A percentile compares a stretch with the other conserved stretches of the same genome.
These are phyloP conservation scores for Beverwykella pulmonaria DNA, from an alignment of 495 filamentous ascomycete genomes.

Conservation along the genomic window DNA sequence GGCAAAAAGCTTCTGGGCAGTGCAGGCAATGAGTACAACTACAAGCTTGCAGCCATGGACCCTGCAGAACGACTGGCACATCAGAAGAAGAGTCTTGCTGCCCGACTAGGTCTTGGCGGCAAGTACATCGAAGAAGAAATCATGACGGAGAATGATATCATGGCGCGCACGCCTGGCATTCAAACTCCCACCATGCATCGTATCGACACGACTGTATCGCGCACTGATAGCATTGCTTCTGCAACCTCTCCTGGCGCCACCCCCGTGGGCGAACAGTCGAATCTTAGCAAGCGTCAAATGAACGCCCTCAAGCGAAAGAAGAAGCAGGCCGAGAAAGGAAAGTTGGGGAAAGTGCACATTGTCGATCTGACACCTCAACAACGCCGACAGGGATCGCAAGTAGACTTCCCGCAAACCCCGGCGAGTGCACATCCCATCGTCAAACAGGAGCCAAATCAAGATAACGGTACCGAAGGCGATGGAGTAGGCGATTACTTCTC, in stretches of 20 bases:
- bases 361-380: slow-evolving; percentile 78
- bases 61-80: slow-evolving; percentile 76
- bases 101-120: slow-evolving; percentile 81
- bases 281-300: slow-evolving; percentile 84
- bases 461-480: slow-evolving; percentile 57
- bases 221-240: slow-evolving; percentile 32
- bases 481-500: slow-evolving; percentile 78
- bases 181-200: slow-evolving; percentile 48
- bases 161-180: slow-evolving; percentile 39
- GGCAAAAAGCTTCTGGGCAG: slow-evolving; percentile 82
- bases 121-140: slow-evolving; percentile 85
- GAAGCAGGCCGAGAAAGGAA: slow-evolving; percentile 52
- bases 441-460: slow-evolving; percentile 62
- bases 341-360: slow-evolving; percentile 85
- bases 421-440: slow-evolving; percentile 67
- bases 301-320: slow-evolving; percentile 89
- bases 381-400: slow-evolving; percentile 20
- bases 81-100: slow-evolving; percentile 83
- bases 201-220: slow-evolving; percentile 50
- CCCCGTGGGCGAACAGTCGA: slow-evolving; percentile 69
- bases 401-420: slow-evolving; percentile 65
- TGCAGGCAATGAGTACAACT: slow-evolving; percentile 80
- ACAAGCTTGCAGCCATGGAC: slow-evolving; percentile 76
- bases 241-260: slow-evolving; percentile 48
- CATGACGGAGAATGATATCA: slow-evolving; percentile 63